Conservation (phyloP, 805 yeast species). For the Candida vaughaniae region DNA sequence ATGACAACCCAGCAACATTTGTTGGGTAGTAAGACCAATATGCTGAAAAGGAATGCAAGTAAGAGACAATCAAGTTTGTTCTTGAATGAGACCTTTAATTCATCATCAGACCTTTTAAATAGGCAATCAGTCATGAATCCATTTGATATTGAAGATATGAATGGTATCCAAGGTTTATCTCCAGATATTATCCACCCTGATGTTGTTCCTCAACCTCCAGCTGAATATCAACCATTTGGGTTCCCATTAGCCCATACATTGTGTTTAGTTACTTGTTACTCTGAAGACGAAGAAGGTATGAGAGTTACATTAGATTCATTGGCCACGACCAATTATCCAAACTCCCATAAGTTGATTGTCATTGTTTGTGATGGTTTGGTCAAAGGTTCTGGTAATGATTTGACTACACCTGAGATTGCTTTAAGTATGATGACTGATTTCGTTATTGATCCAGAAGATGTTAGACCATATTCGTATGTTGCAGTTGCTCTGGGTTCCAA, state of each 20-base stretch:
- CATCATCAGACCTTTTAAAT: slow-evolving; percentile 35
- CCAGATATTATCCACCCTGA: slow-evolving; percentile 67
- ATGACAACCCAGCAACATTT: slow-evolving; percentile 64
- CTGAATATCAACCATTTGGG: slow-evolving; percentile 81
- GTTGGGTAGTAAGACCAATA: slow-evolving; percentile 18
- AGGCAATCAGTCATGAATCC: slow-evolving; percentile 30
- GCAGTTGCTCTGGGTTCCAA: slow-evolving; percentile 94
- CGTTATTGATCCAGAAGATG: slow-evolving; percentile 68
- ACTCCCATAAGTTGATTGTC: slow-evolving; percentile 84
- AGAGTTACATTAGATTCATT: slow-evolving; percentile 88
- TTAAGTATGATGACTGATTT: slow-evolving; percentile 79
- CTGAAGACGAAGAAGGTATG: slow-evolving; percentile 85
- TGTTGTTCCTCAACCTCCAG: slow-evolving; percentile 89
- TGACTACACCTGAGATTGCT: slow-evolving; percentile 86
- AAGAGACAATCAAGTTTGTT: slow-evolving; percentile 26
- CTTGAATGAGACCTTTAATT: slow-evolving; percentile 25
- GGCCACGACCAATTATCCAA: slow-evolving; percentile 94
- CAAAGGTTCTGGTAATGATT: slow-evolving; percentile 90
- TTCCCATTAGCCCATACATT: slow-evolving; percentile 62
- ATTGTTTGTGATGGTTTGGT: slow-evolving; percentile 92
- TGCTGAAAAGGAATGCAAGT: slow-evolving; percentile 3
- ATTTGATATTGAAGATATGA: slow-evolving; percentile 34
- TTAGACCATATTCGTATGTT: slow-evolving; percentile 80
- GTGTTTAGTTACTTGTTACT: slow-evolving; percentile 79
- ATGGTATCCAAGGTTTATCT: slow-evolving; percentile 48